phyloP scores from a whole-genome alignment of 78 protist genomes.

The Andalucia godoyi region DNA sequence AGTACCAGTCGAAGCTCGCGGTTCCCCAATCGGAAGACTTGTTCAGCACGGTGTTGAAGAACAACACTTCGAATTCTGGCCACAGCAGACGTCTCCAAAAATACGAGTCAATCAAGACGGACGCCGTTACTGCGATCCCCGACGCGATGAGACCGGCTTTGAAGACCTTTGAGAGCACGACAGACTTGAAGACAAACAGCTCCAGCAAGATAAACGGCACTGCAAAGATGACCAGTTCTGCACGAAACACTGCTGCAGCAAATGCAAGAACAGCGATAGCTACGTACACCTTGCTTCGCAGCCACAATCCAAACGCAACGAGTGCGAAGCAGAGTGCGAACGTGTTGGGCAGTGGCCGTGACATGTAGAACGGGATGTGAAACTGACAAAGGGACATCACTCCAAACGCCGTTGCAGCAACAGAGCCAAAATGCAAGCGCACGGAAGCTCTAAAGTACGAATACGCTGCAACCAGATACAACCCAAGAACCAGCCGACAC shows the following conservation, averaged over 20 bases:
- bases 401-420: not conserved
- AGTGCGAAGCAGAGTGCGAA: slow-evolving; percentile 53
- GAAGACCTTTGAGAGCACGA: not conserved
- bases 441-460: slow-evolving; percentile 13
- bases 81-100: slow-evolving; percentile 63
- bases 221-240: not conserved
- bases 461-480: not conserved
- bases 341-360: slow-evolving; percentile 76
- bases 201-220: not conserved
- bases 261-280: slow-evolving; percentile 4
- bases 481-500: slow-evolving; percentile 15
- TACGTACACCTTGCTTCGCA: not conserved
- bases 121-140: not conserved
- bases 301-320: not conserved
- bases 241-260: slow-evolving; percentile 33
- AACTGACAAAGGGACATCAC: slow-evolving; percentile 40
- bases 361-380: slow-evolving; percentile 66
- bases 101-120: slow-evolving; percentile 42
- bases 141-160: not conserved
- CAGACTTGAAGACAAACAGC: not conserved
- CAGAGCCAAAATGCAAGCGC: slow-evolving; percentile 13
- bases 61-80: slow-evolving; percentile 81
- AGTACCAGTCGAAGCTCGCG: slow-evolving; percentile 70
- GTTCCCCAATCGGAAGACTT: slow-evolving; percentile 63
- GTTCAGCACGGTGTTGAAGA: slow-evolving; percentile 63